Conservation (phyloP, 768 basidiomycete species). For the Suillus brevipes region DNA sequence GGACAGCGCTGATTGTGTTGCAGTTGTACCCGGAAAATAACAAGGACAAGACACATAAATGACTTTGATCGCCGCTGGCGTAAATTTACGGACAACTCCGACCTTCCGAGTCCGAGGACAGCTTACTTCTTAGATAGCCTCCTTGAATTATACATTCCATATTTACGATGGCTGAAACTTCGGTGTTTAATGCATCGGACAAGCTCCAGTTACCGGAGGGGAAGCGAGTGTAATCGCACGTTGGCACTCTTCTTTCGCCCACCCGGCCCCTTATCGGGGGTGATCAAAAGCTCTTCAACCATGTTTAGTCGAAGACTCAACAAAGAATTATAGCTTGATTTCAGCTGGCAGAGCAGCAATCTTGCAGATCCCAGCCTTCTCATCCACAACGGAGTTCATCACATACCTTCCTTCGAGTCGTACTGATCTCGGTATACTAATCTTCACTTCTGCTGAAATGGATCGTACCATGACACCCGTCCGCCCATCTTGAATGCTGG, state of each 20-base stretch:
- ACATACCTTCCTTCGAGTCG: too few species aligned
- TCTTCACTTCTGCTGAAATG: too few species aligned
- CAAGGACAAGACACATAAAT: not conserved
- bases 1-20: not conserved
- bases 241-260: not conserved
- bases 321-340: too few species aligned
- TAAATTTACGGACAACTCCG: not conserved
- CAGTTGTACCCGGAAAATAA: conserved; percentile 2
- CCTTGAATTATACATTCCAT: not conserved
- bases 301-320: too few species aligned
- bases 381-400: too few species aligned
- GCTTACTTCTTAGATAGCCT: not conserved
- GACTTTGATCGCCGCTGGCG: not conserved
- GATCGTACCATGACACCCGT: too few species aligned
- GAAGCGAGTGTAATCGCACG: not conserved
- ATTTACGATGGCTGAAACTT: not conserved
- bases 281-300: not conserved
- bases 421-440: too few species aligned
- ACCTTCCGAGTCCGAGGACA: not conserved
- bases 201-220: not conserved
- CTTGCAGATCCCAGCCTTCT: not conserved
- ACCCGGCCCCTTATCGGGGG: not conserved
- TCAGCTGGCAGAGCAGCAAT: not conserved
- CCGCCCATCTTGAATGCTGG: too few species aligned
- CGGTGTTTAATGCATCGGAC: not conserved